Evolutionary conservation across 805 yeast species (phyloP).

Genomic region (Lipomyces sp.): DNA sequence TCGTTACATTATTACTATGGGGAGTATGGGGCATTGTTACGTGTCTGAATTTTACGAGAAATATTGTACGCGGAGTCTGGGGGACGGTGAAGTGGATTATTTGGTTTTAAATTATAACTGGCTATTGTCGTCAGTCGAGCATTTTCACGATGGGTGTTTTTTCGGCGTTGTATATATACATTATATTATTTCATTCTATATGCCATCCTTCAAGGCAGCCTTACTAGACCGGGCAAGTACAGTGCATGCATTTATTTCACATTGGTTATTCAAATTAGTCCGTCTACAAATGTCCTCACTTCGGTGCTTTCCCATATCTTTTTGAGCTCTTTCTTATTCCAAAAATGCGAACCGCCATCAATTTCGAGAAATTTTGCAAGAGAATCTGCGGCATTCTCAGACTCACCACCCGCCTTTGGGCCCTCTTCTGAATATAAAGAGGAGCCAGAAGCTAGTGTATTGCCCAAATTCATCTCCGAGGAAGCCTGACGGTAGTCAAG

Average conservation of each 20-base stretch:
- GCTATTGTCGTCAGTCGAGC: no score
- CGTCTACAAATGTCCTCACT: slow-evolving; percentile 5
- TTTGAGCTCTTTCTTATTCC: slow-evolving; percentile 9
- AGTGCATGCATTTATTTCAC: no score
- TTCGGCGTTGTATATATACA: no score
- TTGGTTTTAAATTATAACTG: slow-evolving; percentile 7
- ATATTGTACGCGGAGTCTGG: slow-evolving; percentile 4
- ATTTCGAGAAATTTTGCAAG: slow-evolving; percentile 6
- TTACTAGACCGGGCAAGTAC: no score
- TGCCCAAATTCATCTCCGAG: no score
- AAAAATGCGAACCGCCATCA: slow-evolving; percentile 13
- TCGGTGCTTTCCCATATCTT: slow-evolving; percentile 9
- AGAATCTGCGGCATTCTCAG: neutral
- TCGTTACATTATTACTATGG: slow-evolving; percentile 18
- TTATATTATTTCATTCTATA: no score
- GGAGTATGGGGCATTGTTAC: slow-evolving; percentile 27
- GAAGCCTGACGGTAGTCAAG: neutral
- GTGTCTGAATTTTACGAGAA: slow-evolving; percentile 9
- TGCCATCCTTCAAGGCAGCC: no score
- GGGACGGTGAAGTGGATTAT: slow-evolving; percentile 3
- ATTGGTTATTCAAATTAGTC: no score
- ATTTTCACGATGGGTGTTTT: no score
- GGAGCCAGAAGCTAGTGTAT: no score
- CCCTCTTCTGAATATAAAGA: neutral
- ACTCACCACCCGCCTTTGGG: neutral